These are phyloP conservation scores for Fusarium pininemorale DNA, from an alignment of 2,329 filamentous ascomycete genomes.

Conservation along the genomic window DNA sequence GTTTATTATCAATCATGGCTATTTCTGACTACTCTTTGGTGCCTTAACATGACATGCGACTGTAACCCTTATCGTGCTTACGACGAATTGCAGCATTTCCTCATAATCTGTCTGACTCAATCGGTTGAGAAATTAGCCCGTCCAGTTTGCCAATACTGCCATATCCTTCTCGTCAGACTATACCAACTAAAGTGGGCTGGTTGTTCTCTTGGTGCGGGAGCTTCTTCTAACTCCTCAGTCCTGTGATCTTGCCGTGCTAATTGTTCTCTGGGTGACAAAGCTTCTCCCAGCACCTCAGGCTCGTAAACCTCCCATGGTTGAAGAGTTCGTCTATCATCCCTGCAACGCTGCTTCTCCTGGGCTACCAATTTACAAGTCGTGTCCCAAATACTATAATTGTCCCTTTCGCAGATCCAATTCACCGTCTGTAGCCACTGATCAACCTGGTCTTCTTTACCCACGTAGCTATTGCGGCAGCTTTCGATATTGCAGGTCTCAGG, in stretches of 20 bases:
- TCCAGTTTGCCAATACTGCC: neutral
- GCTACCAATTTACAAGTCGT: rapidly evolving
- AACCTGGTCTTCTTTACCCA: neutral
- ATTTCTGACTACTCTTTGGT: neutral
- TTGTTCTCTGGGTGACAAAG: no score
- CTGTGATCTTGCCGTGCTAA: no score
- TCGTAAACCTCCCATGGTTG: no score
- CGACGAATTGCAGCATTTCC: neutral
- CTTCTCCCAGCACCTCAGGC: rapidly evolving
- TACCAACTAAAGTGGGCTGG: neutral
- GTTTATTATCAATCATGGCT: no score
- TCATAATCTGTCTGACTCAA: rapidly evolving
- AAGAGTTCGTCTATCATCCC: no score
- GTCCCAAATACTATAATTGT: neutral
- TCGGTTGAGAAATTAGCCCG: rapidly evolving
- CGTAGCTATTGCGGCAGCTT: neutral
- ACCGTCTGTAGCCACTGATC: no score
- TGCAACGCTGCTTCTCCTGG: neutral
- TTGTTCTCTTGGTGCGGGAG: neutral
- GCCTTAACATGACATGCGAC: no score
- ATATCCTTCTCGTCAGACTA: rapidly evolving
- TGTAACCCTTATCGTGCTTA: rapidly evolving
- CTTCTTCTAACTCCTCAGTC: neutral
- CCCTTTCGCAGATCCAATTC: neutral
- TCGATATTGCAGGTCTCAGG: neutral